A percentile compares a stretch with the other conserved stretches of the same genome.
Evolutionary conservation across 176 grass and related monocot genomes (phyloP).

Genomic region (Avena atlantica): DNA sequence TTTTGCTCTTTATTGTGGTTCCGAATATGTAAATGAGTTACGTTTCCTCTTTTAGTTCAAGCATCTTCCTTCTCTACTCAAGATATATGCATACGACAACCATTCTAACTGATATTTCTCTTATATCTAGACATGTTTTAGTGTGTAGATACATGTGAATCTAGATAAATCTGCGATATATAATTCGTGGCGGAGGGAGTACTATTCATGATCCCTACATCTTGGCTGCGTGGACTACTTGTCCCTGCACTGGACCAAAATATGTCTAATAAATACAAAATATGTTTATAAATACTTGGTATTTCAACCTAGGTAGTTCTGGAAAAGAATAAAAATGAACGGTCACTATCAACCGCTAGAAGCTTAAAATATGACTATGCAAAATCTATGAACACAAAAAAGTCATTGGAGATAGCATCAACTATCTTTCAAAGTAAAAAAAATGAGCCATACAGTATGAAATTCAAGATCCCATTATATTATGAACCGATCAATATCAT

Average conservation of each 20-base stretch:
- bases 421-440: constrained; percentile 30
- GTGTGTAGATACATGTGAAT: too few species aligned
- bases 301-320: constrained; percentile 22
- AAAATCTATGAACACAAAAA: background rate
- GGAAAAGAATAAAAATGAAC: constrained; percentile 19
- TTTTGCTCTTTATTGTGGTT: constrained; percentile 25
- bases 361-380: background rate
- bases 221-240: background rate
- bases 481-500: background rate
- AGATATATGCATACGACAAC: background rate
- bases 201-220: background rate
- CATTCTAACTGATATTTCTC: background rate
- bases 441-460: background rate
- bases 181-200: background rate
- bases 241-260: background rate
- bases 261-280: background rate
- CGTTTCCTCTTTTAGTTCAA: background rate
- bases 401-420: background rate
- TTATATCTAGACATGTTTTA: background rate
- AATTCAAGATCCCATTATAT: constrained; percentile 5
- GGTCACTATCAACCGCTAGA: constrained; percentile 11
- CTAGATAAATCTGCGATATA: too few species aligned
- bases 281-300: background rate
- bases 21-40: background rate
- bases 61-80: background rate